Evolutionary conservation across 2,329 filamentous ascomycete species (phyloP).

Genomic region (Pseudocercospora fijiensis): DNA sequence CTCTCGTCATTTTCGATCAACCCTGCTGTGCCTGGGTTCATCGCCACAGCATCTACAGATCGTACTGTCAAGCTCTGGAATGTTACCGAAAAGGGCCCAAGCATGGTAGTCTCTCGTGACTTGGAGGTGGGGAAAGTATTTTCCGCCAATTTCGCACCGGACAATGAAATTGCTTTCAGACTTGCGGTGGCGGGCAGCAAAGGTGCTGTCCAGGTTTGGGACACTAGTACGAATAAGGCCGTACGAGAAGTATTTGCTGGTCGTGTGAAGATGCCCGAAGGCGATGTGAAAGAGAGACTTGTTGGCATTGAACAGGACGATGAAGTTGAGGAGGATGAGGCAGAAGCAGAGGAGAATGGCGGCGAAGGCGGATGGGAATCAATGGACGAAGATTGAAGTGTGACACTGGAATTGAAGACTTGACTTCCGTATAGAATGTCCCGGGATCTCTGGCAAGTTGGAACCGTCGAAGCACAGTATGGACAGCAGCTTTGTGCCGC

Average conservation of each 20-base stretch:
- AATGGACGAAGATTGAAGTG: slow-evolving; percentile 38
- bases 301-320: slow-evolving; percentile 68
- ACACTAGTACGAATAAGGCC: slow-evolving; percentile 87
- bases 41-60: slow-evolving; percentile 91
- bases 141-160: slow-evolving; percentile 83
- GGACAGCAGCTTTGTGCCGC: not conserved
- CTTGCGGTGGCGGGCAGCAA: slow-evolving; percentile 93
- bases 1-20: slow-evolving; percentile 94
- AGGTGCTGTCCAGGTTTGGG: slow-evolving; percentile 90
- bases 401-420: not conserved
- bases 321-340: slow-evolving; percentile 60
- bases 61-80: slow-evolving; percentile 98
- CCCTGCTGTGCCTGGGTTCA: slow-evolving; percentile 81
- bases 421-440: not conserved
- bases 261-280: slow-evolving; percentile 61
- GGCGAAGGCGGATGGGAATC: slow-evolving; percentile 39
- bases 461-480: not conserved
- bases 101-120: slow-evolving; percentile 87
- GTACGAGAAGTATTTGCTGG: slow-evolving; percentile 81
- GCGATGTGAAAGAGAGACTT: slow-evolving; percentile 69
- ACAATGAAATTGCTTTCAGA: slow-evolving; percentile 85
- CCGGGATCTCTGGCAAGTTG: not conserved
- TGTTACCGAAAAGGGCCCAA: slow-evolving; percentile 71
- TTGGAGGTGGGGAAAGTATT: slow-evolving; percentile 95
- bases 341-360: slow-evolving; percentile 51